Percentiles rank a stretch among this genome's conserved stretches.
phyloP scores from a whole-genome alignment of 495 filamentous ascomycete genomes.

The Collariella sp. region DNA sequence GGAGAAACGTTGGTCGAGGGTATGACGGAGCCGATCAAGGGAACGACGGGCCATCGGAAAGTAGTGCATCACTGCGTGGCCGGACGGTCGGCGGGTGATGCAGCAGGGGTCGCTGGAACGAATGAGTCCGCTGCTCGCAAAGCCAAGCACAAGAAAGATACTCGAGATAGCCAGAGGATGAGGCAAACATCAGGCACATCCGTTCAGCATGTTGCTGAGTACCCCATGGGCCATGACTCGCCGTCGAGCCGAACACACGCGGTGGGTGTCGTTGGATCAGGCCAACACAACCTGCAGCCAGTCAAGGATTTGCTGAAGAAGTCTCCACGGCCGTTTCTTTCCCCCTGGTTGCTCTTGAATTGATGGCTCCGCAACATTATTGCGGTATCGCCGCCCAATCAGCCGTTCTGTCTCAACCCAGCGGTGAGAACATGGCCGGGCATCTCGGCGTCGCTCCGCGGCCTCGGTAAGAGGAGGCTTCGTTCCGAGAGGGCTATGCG shows the following conservation, averaged over 20 bases:
- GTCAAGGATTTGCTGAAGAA: neutral
- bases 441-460: neutral
- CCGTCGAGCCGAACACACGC: neutral
- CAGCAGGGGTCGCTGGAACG: slow-evolving; percentile 17
- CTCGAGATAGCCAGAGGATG: neutral
- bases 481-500: neutral
- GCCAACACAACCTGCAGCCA: neutral
- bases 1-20: slow-evolving; percentile 10
- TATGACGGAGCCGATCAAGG: slow-evolving; percentile 2
- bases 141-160: neutral
- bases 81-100: slow-evolving; percentile 10
- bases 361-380: neutral
- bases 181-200: neutral
- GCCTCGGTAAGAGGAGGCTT: neutral
- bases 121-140: slow-evolving; percentile 6
- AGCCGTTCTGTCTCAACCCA: neutral
- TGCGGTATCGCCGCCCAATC: slow-evolving; percentile 16
- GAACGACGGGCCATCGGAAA: slow-evolving; percentile 17
- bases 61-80: slow-evolving; percentile 11
- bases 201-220: neutral
- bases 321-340: slow-evolving; percentile 7
- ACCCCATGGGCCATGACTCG: neutral
- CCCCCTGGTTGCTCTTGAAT: neutral
- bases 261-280: neutral
- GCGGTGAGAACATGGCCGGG: slow-evolving; percentile 11